phyloP scores from a whole-genome alignment of 2,329 filamentous ascomycete genomes.

The Blastomyces percursus region DNA sequence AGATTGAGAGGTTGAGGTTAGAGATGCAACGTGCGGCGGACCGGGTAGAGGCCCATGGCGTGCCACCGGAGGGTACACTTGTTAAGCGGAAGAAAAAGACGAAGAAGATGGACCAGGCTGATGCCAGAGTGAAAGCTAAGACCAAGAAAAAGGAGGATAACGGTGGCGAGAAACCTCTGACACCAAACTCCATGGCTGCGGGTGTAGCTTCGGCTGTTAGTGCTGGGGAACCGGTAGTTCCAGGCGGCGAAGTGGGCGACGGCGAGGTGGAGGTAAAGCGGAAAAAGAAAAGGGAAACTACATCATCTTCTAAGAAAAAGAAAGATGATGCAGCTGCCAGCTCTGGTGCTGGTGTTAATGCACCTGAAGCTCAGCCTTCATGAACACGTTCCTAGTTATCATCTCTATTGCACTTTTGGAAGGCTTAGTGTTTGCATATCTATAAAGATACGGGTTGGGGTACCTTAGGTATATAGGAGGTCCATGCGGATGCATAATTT shows the following conservation, averaged over 20 bases:
- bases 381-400: neutral
- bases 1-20: slow-evolving; percentile 73
- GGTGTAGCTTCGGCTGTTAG: neutral
- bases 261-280: slow-evolving; percentile 8
- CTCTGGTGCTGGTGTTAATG: neutral
- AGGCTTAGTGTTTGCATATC: neutral
- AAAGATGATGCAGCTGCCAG: neutral
- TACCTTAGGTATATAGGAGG: neutral
- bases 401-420: neutral
- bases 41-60: slow-evolving; percentile 35
- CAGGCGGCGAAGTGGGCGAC: neutral
- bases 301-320: slow-evolving; percentile 5
- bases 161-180: neutral
- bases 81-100: slow-evolving; percentile 50
- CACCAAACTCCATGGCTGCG: neutral
- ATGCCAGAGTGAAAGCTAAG: slow-evolving; percentile 8
- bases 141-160: slow-evolving; percentile 16
- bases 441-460: neutral
- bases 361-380: neutral
- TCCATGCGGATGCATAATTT: neutral
- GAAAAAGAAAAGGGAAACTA: slow-evolving; percentile 11
- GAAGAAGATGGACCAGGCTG: slow-evolving; percentile 27
- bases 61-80: slow-evolving; percentile 36
- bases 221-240: neutral
- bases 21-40: slow-evolving; percentile 58